Conservation (phyloP, 495 filamentous ascomycete genomes). For the Penicillium parvum region DNA sequence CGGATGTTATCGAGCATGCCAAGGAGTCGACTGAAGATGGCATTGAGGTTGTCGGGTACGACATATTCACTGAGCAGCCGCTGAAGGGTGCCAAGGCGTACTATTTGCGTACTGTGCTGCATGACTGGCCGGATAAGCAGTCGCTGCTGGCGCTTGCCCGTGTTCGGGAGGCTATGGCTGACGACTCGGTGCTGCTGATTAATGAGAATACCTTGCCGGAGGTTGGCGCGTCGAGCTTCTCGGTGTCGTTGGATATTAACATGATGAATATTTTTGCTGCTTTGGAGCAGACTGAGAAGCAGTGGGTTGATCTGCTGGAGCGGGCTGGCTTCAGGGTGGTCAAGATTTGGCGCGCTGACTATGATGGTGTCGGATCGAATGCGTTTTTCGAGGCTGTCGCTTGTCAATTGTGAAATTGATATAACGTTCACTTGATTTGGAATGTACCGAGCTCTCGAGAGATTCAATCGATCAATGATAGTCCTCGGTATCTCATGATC, state of each 20-base stretch:
- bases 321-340: constrained; percentile 54
- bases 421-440: too few relatives aligned
- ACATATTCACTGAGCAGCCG: constrained; percentile 48
- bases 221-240: constrained; percentile 23
- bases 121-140: constrained; percentile 45
- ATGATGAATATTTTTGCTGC: constrained; percentile 36
- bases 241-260: constrained; percentile 33
- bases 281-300: constrained; percentile 27
- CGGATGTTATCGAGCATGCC: constrained; percentile 35
- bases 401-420: too few relatives aligned
- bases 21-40: constrained; percentile 16
- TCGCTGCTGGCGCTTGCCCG: constrained; percentile 32
- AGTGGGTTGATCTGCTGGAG: constrained; percentile 28
- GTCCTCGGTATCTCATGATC: too few relatives aligned
- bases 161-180: constrained; percentile 37
- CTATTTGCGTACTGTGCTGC: constrained; percentile 36
- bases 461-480: too few relatives aligned
- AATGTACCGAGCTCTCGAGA: too few relatives aligned
- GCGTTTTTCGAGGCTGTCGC: constrained; percentile 7
- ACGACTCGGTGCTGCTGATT: constrained; percentile 30
- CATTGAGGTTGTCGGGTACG: constrained; percentile 31
- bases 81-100: constrained; percentile 31
- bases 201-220: constrained; percentile 44
- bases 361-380: not conserved
- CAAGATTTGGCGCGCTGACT: constrained; percentile 18